A percentile compares a stretch with the other conserved stretches of the same genome.
phyloP scores from a whole-genome alignment of 345 rosid species.

The Pugionium dolabratum region DNA sequence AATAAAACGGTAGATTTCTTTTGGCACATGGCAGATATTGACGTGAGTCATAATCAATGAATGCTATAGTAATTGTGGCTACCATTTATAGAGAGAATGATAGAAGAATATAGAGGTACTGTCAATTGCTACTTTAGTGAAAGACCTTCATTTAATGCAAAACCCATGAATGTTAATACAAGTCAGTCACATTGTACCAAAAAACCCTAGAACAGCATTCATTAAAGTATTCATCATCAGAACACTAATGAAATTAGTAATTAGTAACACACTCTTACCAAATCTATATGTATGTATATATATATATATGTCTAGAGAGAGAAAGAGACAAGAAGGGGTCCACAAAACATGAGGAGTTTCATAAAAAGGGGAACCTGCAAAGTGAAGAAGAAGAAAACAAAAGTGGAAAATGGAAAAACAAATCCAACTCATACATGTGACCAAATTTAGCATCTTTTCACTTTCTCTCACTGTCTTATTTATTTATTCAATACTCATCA shows the following conservation, averaged over 20 bases:
- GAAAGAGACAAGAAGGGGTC: conserved; percentile 14
- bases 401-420: conserved; percentile 39
- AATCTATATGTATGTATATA: neutral
- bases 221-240: neutral
- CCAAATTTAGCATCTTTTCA: conserved; percentile 43
- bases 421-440: conserved; percentile 47
- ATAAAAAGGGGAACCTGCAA: conserved; percentile 45
- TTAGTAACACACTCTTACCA: conserved; percentile 11
- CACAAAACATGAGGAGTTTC: conserved; percentile 38
- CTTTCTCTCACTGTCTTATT: conserved; percentile 34
- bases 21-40: neutral
- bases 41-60: conserved; percentile 23
- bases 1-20: neutral
- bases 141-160: conserved; percentile 50
- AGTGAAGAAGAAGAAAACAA: conserved; percentile 48
- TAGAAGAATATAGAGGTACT: conserved; percentile 36
- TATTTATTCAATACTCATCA: conserved; percentile 37
- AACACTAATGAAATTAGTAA: conserved; percentile 27
- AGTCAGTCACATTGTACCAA: conserved; percentile 35
- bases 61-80: conserved; percentile 20
- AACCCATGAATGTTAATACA: conserved; percentile 40
- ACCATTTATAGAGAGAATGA: conserved; percentile 31
- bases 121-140: conserved; percentile 45
- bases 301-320: neutral
- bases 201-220: conserved; percentile 36